These are phyloP conservation scores for Penicillium angulare DNA, from an alignment of 495 filamentous ascomycete genomes.

Conservation along the genomic window DNA sequence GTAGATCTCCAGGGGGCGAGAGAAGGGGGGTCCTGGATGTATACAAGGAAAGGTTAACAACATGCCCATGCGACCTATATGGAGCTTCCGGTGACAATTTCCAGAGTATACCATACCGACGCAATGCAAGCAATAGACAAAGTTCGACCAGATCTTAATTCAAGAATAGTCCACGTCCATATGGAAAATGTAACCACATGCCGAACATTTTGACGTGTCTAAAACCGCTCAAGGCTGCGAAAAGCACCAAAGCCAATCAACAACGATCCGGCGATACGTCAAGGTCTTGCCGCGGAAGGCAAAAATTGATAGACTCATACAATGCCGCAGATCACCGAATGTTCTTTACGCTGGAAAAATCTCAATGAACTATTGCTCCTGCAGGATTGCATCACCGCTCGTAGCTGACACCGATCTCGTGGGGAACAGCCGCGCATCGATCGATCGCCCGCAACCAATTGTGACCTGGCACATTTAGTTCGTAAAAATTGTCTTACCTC, in stretches of 20 bases:
- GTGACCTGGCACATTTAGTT: slow-evolving; percentile 17
- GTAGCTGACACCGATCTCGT: slow-evolving; percentile 17
- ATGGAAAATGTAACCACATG: slow-evolving; percentile 1
- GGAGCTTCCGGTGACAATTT: not conserved
- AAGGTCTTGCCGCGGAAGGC: slow-evolving; percentile 6
- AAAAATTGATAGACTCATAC: slow-evolving; percentile 22
- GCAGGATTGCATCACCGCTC: slow-evolving; percentile 24
- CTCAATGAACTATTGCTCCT: slow-evolving; percentile 10
- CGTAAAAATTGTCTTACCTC: slow-evolving; percentile 1
- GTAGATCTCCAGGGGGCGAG: slow-evolving; percentile 1
- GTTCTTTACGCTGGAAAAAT: slow-evolving; percentile 7
- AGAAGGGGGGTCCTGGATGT: not conserved
- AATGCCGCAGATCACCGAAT: slow-evolving; percentile 17
- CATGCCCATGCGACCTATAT: no score
- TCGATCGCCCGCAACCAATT: slow-evolving; percentile 20
- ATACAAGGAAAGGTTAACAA: no score
- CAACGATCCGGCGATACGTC: not conserved
- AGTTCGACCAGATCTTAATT: not conserved
- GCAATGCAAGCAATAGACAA: not conserved
- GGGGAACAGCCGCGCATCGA: slow-evolving; percentile 13
- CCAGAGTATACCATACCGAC: not conserved
- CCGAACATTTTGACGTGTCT: slow-evolving; percentile 11
- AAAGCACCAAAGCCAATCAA: slow-evolving; percentile 15
- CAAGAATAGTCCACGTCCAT: not conserved
- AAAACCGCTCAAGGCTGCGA: no score